Evolutionary conservation across 495 filamentous ascomycete genomes (phyloP), one percentile per base, ranked within the genome.

Genomic region (Penicilliopsis zonata): DNA sequence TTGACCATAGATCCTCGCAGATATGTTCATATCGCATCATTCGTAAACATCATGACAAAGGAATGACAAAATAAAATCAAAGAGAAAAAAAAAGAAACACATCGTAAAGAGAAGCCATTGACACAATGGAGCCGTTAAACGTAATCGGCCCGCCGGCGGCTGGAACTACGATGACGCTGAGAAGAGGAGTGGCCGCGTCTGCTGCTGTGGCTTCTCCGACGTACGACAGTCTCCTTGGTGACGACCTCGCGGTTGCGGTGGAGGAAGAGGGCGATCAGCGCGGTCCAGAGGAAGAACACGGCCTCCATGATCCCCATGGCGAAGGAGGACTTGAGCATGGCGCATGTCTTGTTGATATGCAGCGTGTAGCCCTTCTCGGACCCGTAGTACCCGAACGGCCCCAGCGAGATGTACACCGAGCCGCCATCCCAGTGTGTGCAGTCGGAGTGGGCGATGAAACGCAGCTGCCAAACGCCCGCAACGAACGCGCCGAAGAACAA

Each of bases 221-320:
- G 39, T 4, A 61, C 41, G 43, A 49, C 55, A 15, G 50, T 70
- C 55, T 58, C 64, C 42, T 49, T 56, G 12, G 57, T 61, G 20
- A 63, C 53, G 19, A 52, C 47, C 9, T 57, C 50, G 0, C 42
- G 31, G 5, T 53, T 34, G 9, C 55, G 57, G 34, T 80, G 69
- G 31, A 81, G 53, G 28, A 61, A 63, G 24, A 74, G 60, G 3
- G 80, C 76, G 13, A 80, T 42, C 7, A 80, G 47, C 17, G 61
- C 63, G 1, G 85, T 88, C 46, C 83, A 58, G 47, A 78, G 72
- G 54, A 94, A 94, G 55, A 88, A 83, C 18, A 92, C 57, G 32
- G 59, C 60, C 44, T 90, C 84, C 75, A 94, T 88, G 46, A 94
- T 94, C 1, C 73, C 86, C 37, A 94, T 70, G 2, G 83, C 86